Base-by-base conservation (phyloP, 2,329 filamentous ascomycete species). In the Fusarium sp. region DNA sequence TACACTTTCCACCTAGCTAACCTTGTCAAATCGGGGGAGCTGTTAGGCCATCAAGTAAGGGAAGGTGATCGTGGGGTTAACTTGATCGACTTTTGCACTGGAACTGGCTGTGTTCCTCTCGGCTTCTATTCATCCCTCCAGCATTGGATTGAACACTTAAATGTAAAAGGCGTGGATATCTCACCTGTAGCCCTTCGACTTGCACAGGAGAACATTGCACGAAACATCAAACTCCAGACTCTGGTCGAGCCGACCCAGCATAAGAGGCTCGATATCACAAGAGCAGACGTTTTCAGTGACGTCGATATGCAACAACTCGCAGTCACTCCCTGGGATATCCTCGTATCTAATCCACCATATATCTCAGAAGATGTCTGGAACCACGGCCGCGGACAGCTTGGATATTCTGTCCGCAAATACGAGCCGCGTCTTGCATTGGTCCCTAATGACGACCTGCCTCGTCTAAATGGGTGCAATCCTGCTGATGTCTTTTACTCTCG, bases 261-360 rank as follows among this genome's bases (percentile, higher is more conserved):
- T 9, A 76, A 78, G 45, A 66, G 39, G 13, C 73, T 89, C 6
- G 62, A 68, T 1, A 89, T 91, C 65, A 72, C 78, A 17, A 75
- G 79, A 18, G 85, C 82, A 2, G 81, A 89, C 61, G 78, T 90
- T 15, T 88, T 89, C 64, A 74, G 76, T 8, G 78, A 84, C 17
- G 74, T 71, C 34, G 80, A 79, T 63, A 77, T 84, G 53, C 43
- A 65, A 5, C 33, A 58, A 3, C 61, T 81, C 3, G 44, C 75
- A 1, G 42, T 44, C 10, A 52, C 46, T 17, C 69, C 38, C 5
- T 86, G 78, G 74, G 90, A 97, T 66, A 81, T 98, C 6, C 80
- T 99, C 2, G 87, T 96, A 36, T 92, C 92, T 2, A 99, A 99
- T 75, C 96, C 96, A 17, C 96, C 96, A 1, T 98, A 98, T 77